Evolutionary conservation across 2,329 filamentous ascomycete species (phyloP).

Genomic region (Beauveria caledonica): DNA sequence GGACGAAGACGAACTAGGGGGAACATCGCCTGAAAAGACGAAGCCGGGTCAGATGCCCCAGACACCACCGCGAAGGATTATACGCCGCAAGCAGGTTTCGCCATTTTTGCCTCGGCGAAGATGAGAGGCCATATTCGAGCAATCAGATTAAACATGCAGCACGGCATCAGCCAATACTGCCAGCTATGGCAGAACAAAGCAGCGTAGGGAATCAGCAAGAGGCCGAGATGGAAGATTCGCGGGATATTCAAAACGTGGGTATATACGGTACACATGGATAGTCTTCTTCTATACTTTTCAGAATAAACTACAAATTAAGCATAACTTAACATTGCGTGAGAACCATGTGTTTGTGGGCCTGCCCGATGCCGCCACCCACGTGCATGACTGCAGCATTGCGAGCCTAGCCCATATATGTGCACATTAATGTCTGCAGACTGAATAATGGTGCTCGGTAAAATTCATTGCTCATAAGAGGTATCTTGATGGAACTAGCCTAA

Average conservation of each 20-base stretch:
- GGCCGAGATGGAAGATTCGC: not conserved
- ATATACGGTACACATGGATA: not conserved
- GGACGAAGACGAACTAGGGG: not conserved
- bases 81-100: conserved; percentile 1
- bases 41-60: not conserved
- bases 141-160: not conserved
- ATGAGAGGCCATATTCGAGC: not conserved
- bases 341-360: not conserved
- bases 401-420: too few relatives aligned
- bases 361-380: not conserved
- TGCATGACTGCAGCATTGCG: not conserved
- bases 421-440: too few relatives aligned
- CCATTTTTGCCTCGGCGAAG: not conserved
- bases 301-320: not conserved
- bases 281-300: not conserved
- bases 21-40: not conserved
- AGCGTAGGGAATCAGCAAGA: not conserved
- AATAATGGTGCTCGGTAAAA: not conserved
- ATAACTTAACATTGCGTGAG: not conserved
- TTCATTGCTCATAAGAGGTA: conserved; percentile 7
- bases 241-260: not conserved
- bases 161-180: not conserved
- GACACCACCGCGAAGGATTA: not conserved
- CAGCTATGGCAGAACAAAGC: not conserved
- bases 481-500: not conserved